Evolutionary conservation across 2,329 filamentous ascomycete species (phyloP).

Genomic region (Cladosporium oxysporum): DNA sequence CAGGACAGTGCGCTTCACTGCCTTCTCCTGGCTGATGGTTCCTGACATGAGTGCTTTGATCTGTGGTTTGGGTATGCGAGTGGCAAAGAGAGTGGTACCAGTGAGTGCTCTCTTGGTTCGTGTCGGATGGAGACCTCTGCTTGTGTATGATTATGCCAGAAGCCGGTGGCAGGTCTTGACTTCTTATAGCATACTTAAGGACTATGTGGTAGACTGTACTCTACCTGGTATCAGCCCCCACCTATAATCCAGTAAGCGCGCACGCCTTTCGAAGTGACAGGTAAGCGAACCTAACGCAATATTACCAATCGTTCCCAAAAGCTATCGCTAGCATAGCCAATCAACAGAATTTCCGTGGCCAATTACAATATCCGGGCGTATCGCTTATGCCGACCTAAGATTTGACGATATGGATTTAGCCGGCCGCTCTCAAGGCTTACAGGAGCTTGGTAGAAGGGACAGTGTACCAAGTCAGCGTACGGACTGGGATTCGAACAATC

Average conservation of each 20-base stretch:
- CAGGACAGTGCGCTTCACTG: background rate
- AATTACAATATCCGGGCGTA: background rate
- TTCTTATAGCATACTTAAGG: background rate
- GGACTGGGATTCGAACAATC: background rate
- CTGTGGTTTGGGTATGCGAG: background rate
- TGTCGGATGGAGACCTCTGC: background rate
- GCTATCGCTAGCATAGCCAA: background rate
- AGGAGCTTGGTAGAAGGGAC: background rate
- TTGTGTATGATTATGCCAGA: background rate
- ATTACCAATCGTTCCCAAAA: background rate
- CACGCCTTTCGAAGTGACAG: background rate
- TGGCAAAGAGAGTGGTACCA: background rate
- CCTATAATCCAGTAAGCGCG: background rate
- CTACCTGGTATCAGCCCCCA: background rate
- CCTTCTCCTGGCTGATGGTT: background rate
- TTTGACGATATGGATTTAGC: background rate
- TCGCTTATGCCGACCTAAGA: background rate
- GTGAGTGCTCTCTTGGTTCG: background rate
- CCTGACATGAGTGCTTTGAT: background rate
- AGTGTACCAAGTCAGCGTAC: background rate
- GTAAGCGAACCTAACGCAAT: background rate
- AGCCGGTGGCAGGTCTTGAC: background rate
- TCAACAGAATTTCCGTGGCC: background rate
- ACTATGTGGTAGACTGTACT: background rate
- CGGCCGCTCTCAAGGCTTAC: background rate